These are phyloP conservation scores for Melampsora americana DNA, from an alignment of 1,284 basidiomycete genomes.

Conservation along the genomic window DNA sequence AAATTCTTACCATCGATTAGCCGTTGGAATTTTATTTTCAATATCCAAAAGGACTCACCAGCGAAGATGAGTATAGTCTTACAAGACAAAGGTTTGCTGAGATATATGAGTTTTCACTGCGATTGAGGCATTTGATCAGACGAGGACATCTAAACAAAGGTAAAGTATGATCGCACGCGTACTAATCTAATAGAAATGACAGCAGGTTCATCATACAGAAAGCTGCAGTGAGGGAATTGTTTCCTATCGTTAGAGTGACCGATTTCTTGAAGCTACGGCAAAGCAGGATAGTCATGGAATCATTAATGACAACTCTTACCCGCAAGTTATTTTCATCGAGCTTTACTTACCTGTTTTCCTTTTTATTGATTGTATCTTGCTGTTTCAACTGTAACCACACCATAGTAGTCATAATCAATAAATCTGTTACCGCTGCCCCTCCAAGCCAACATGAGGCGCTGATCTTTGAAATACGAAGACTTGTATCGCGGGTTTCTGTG, in stretches of 20 bases:
- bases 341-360: background rate
- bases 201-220: background rate
- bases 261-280: background rate
- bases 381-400: conserved; percentile 42
- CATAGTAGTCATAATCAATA: conserved; percentile 45
- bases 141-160: background rate
- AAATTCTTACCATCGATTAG: background rate
- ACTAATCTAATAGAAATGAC: background rate
- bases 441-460: conserved; percentile 42
- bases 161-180: background rate
- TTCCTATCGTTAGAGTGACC: background rate
- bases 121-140: background rate
- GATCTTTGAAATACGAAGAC: conserved; percentile 38
- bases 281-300: background rate
- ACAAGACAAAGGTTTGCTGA: background rate
- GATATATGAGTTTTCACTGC: background rate
- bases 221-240: background rate
- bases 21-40: background rate
- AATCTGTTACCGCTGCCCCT: conserved; percentile 41
- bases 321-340: background rate
- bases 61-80: background rate
- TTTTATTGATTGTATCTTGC: conserved; percentile 42
- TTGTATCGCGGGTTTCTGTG: background rate
- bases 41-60: background rate
- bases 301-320: no score